Evolutionary conservation across 805 yeast genomes (phyloP).

Genomic region (Saturnispora kantuleensis): DNA sequence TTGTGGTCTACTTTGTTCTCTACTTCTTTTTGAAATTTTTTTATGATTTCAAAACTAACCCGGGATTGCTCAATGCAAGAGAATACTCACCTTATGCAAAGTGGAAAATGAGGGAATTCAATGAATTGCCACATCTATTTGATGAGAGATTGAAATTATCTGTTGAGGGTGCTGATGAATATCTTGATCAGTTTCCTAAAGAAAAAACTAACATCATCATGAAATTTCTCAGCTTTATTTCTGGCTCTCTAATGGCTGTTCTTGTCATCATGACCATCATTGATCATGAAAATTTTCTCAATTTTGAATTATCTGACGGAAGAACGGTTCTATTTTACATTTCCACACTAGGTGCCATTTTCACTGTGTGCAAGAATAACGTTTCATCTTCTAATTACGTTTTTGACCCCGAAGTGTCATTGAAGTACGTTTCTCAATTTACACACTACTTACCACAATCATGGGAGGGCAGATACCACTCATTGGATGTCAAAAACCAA

Average conservation of each 20-base stretch:
- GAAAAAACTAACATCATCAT: slow-evolving; percentile 49
- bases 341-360: slow-evolving; percentile 76
- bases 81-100: slow-evolving; percentile 92
- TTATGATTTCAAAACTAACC: slow-evolving; percentile 85
- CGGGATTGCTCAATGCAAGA: slow-evolving; percentile 70
- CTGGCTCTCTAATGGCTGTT: slow-evolving; percentile 86
- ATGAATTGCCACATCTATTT: slow-evolving; percentile 86
- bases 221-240: slow-evolving; percentile 58
- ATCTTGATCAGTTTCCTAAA: slow-evolving; percentile 87
- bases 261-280: slow-evolving; percentile 65
- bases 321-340: slow-evolving; percentile 80
- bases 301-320: slow-evolving; percentile 78
- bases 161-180: slow-evolving; percentile 67
- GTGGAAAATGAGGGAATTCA: slow-evolving; percentile 91
- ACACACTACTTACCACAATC: slow-evolving; percentile 84
- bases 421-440: slow-evolving; percentile 68
- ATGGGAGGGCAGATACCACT: slow-evolving; percentile 82
- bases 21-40: slow-evolving; percentile 84
- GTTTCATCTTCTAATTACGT: slow-evolving; percentile 50
- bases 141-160: slow-evolving; percentile 70
- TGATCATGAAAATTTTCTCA: slow-evolving; percentile 86
- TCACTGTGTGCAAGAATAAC: slow-evolving; percentile 73
- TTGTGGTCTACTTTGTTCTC: slow-evolving; percentile 72
- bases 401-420: slow-evolving; percentile 89
- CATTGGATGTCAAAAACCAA: slow-evolving; percentile 73